These are phyloP conservation scores for Vigna reflexopilosa DNA, from an alignment of 306 rosid species.

Conservation along the genomic window DNA sequence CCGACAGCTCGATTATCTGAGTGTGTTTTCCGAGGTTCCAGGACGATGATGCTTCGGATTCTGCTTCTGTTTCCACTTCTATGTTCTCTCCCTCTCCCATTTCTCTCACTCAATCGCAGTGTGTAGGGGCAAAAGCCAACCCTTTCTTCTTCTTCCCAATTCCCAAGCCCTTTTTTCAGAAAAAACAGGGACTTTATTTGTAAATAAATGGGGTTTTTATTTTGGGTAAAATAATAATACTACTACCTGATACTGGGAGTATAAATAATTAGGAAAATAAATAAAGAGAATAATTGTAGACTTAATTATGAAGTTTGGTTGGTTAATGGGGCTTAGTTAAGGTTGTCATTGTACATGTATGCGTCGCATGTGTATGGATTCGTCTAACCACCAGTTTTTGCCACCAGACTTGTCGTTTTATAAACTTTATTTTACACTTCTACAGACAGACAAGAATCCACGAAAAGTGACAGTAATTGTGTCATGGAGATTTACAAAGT, in stretches of 20 bases:
- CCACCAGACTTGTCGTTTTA: background rate
- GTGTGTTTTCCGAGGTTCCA: conserved; percentile 61
- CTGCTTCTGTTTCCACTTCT: conserved; percentile 43
- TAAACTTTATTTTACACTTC: background rate
- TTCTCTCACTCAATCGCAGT: conserved; percentile 37
- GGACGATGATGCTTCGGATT: conserved; percentile 22
- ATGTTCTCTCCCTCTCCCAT: conserved; percentile 54
- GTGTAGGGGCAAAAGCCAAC: background rate
- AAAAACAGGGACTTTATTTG: background rate
- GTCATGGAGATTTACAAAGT: no score
- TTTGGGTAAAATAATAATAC: conserved; percentile 2
- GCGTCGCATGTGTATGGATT: background rate
- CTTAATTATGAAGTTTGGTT: background rate
- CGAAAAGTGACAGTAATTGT: background rate
- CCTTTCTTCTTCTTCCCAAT: background rate
- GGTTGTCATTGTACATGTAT: background rate
- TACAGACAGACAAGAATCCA: background rate
- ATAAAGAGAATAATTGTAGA: background rate
- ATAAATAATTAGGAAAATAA: background rate
- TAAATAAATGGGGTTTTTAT: conserved; percentile 1
- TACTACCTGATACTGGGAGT: no score
- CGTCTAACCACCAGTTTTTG: background rate
- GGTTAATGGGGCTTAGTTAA: background rate
- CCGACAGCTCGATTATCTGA: conserved; percentile 63
- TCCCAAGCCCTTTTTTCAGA: background rate